Conservation (phyloP, 768 basidiomycete species). For the Rhizopogon rudus region DNA sequence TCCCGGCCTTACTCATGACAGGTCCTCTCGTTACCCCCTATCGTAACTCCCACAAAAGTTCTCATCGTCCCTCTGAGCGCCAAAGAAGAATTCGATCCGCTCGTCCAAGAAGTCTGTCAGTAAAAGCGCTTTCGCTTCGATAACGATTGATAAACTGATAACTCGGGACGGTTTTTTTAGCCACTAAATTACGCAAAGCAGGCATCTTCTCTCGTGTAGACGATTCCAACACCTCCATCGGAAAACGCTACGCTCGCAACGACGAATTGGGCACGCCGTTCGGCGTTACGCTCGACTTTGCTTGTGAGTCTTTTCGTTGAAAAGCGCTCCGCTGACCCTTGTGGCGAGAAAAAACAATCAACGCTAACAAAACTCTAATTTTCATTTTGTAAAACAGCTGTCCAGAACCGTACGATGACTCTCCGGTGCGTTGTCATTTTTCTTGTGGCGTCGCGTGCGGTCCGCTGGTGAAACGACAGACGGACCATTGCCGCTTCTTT, state of each 20-base stretch:
- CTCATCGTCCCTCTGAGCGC: slow-evolving; percentile 93
- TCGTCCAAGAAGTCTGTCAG: slow-evolving; percentile 89
- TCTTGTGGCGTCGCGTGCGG: slow-evolving; percentile 3
- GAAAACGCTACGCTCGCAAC: slow-evolving; percentile 95
- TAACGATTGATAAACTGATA: slow-evolving; percentile 4
- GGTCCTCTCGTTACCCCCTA: slow-evolving; percentile 86
- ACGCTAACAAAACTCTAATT: not conserved
- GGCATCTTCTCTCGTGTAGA: slow-evolving; percentile 94
- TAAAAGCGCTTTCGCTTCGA: slow-evolving; percentile 17
- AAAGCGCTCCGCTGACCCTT: not conserved
- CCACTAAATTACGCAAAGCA: slow-evolving; percentile 78
- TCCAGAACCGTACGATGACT: slow-evolving; percentile 91
- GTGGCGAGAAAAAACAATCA: too few species aligned
- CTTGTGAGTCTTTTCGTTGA: slow-evolving; percentile 45
- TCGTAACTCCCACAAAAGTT: slow-evolving; percentile 94
- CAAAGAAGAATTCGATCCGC: slow-evolving; percentile 76
- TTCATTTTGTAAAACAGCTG: slow-evolving; percentile 43
- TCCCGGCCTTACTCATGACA: slow-evolving; percentile 19
- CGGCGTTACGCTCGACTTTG: slow-evolving; percentile 95
- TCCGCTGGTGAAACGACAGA: not conserved
- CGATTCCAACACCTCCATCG: slow-evolving; percentile 92
- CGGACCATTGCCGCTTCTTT: not conserved
- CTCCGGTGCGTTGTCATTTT: slow-evolving; percentile 57
- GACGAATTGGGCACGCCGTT: slow-evolving; percentile 98
- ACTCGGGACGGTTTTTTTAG: slow-evolving; percentile 36